Evolutionary conservation across 768 basidiomycete species (phyloP).

Genomic region (Pulveroboletus sp.): DNA sequence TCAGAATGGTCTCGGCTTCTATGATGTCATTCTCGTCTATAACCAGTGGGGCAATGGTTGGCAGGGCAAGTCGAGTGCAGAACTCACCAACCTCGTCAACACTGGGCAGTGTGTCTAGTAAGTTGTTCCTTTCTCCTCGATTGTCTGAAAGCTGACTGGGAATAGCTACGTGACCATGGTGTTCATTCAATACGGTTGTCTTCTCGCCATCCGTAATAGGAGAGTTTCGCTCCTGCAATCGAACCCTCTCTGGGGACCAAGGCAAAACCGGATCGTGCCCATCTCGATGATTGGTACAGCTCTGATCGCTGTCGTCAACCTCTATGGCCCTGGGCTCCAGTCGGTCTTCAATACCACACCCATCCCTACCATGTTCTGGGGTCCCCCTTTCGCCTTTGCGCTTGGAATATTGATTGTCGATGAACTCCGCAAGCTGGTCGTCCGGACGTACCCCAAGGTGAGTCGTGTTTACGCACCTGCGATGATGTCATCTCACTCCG

Average conservation of each 20-base stretch:
- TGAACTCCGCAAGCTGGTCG: constrained; percentile 43
- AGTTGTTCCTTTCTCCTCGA: constrained; percentile 7
- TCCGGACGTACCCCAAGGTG: constrained; percentile 43
- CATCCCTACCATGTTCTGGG: constrained; percentile 44
- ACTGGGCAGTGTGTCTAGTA: constrained; percentile 47
- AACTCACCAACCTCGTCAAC: constrained; percentile 35
- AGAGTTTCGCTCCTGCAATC: constrained; percentile 41
- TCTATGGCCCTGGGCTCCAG: constrained; percentile 34
- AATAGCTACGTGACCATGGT: constrained; percentile 46
- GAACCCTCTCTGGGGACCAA: constrained; percentile 46
- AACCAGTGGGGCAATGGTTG: constrained; percentile 38
- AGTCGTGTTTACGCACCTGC: constrained; percentile 1
- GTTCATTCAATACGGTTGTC: constrained; percentile 40
- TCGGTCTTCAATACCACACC: constrained; percentile 30
- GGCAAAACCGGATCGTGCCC: constrained; percentile 38
- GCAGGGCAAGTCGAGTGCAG: constrained; percentile 27
- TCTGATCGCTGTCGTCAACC: constrained; percentile 39
- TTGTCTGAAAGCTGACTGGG: neutral
- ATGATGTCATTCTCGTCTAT: constrained; percentile 39
- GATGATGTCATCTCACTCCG: neutral
- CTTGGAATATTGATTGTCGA: constrained; percentile 41
- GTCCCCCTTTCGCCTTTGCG: constrained; percentile 40
- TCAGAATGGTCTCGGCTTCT: constrained; percentile 36
- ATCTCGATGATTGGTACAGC: constrained; percentile 38
- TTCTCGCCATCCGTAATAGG: constrained; percentile 43